Base-by-base conservation (phyloP, 2,329 filamentous ascomycete species). In the Scopulariopsis brevicaulis region DNA sequence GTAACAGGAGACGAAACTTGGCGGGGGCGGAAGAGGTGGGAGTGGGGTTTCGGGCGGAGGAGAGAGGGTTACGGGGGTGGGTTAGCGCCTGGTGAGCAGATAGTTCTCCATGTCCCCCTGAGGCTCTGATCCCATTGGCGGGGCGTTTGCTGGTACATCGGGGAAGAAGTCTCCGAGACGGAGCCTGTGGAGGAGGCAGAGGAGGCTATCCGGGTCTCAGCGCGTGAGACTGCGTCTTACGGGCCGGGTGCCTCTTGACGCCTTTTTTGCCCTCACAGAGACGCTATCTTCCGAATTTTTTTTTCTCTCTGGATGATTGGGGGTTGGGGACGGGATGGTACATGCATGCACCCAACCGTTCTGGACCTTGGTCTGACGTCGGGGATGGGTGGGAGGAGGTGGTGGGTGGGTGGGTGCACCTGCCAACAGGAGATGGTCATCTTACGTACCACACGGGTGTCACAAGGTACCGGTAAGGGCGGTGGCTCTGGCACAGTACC, bases 71-170 rank as follows among this genome's bases (percentile, higher is more conserved):
- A 46, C 10, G 37, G 12, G 18, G 40, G 40, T 46, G n/a, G 15
- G 40, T 46, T 46, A 7, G 14, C 15, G 40, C 15, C 40, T 46
- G n/a, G 2, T 6, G 14, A 18, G 40, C 14, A 46, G 40, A 18
- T 7, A 46, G 40, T 50, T 24, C 20, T 50, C 24, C 7, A 50
- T 24, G 46, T 53, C 51, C 51, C 24, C n/a, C 24, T 18, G 52
- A 51, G 55, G 55, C 46, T n/a, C 22, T 18, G 48, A 57, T 53
- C 20, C 25, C 20, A 53, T 57, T 57, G 55, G 55, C 50, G 40
- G 43, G 55, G 34, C 18, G 12, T 20, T 22, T 32, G n/a, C 25
- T 28, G 34, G 54, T 40, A 46, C 34, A 40, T 22, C 11, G 20
- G 37, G 53, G 53, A 54, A 18, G 12, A 40, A 37, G 34, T 37